Base-by-base conservation (phyloP, 441 rosid genomes). In the Gossypium aridum region DNA sequence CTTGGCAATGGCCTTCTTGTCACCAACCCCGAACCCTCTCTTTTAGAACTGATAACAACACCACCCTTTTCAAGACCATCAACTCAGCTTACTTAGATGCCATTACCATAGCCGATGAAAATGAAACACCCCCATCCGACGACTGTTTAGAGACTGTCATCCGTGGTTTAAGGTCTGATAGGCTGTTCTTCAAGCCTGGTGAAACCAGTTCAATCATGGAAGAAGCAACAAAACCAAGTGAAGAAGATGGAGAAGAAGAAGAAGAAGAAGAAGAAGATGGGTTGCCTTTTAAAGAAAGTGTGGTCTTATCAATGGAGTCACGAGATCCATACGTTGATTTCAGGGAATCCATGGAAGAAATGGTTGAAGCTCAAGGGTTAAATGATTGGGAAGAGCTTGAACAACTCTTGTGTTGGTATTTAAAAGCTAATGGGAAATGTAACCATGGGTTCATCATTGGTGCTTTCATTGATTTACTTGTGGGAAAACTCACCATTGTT, bases 1-100 rank as follows among this genome's bases (percentile, higher is more conserved):
- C 91, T 3, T 92, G 97, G 96, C 88, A 91, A 57, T 93, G 93
- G 98, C 89, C 90, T 34, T 84, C 90, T 73, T 93, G 97, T 78
- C 87, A 87, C 62, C 92, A 86, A 54, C 93, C 96, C 5, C 84
- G 86, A 81, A 88, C 97, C 64, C 87, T 81, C 64, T 94, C 98
- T 72, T 89, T 88, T 69, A 81, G 89, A 71, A 14, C 64, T 49
- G 55, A 51, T 23, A 67, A 64, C 67, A 23, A 3, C 23, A 55
- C 19, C 60, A 78, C 74, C 70, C 72, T 84, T 56, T 85, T 81
- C 80, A 89, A 85, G 70, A 83, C 87, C 74, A 67, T 81, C 56
- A 83, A 82, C 82, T 74, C 87, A 8, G 77, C 82, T 57, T 82
- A 72, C 80, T 39, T 80, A 2, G 82, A 80, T 12, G 55, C 64